These are phyloP conservation scores for Citrus cavaleriei DNA, from an alignment of 345 rosid species.

Conservation along the genomic window DNA sequence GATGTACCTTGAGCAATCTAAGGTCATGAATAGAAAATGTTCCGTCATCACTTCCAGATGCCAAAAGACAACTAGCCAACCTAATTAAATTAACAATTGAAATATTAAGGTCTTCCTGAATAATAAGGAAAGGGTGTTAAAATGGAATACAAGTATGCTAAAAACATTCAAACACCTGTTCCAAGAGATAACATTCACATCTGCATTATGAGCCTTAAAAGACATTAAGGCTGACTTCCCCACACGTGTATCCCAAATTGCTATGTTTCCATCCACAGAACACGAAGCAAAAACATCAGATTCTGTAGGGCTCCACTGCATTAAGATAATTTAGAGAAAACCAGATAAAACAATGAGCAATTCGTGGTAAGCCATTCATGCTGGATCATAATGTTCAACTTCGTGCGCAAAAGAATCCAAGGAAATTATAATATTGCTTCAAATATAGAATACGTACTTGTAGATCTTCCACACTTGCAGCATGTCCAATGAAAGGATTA, in stretches of 20 bases:
- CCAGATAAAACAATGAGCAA: not conserved
- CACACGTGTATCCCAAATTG: constrained; percentile 79
- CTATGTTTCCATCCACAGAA: constrained; percentile 79
- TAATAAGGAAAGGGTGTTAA: not conserved
- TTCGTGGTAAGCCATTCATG: not conserved
- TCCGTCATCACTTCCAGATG: constrained; percentile 97
- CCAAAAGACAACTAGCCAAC: constrained; percentile 90
- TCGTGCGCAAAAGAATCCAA: not conserved
- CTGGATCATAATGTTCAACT: not conserved
- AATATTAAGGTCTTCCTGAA: not conserved
- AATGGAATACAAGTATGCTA: not conserved
- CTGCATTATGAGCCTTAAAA: constrained; percentile 87
- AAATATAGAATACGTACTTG: constrained; percentile 41
- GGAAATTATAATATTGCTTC: not conserved
- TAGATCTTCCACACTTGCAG: constrained; percentile 89
- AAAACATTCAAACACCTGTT: constrained; percentile 56
- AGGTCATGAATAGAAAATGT: constrained; percentile 89
- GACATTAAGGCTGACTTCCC: constrained; percentile 65
- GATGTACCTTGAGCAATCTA: constrained; percentile 56
- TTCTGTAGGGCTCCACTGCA: constrained; percentile 98
- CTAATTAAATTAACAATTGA: constrained; percentile 31
- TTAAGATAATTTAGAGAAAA: constrained; percentile 9
- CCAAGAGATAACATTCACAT: constrained; percentile 97
- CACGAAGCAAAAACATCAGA: constrained; percentile 75
- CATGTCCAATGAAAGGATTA: constrained; percentile 68